phyloP scores from a whole-genome alignment of 805 yeast genomes.

The Candida ficus region DNA sequence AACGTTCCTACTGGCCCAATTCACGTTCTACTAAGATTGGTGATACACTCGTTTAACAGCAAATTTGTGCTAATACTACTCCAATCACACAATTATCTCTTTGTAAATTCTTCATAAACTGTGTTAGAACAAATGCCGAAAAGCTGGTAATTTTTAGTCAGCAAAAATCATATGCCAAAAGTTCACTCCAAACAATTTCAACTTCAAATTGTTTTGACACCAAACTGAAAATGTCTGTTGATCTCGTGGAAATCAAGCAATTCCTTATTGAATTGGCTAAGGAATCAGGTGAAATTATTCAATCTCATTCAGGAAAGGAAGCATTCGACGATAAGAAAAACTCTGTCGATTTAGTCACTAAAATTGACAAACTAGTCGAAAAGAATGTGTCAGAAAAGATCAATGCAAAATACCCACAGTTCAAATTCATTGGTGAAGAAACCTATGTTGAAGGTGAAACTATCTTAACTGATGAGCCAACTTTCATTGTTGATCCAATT shows the following conservation, averaged over 20 bases:
- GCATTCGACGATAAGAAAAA: conserved; percentile 52
- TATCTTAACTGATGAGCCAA: conserved; percentile 44
- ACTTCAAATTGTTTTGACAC: too few relatives aligned
- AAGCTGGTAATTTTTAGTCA: too few relatives aligned
- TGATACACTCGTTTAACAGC: too few relatives aligned
- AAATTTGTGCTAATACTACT: too few relatives aligned
- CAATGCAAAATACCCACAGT: conserved; percentile 39
- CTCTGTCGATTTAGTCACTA: conserved; percentile 59
- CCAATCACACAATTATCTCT: too few relatives aligned
- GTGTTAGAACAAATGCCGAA: too few relatives aligned
- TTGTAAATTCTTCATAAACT: too few relatives aligned
- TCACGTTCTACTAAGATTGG: too few relatives aligned
- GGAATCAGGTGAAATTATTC: conserved; percentile 47
- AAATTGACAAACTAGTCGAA: conserved; percentile 54
- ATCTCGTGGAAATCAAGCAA: conserved; percentile 29
- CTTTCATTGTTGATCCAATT: conserved; percentile 61
- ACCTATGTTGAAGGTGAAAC: conserved; percentile 46
- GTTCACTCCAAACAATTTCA: too few relatives aligned
- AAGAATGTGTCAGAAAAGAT: conserved; percentile 32
- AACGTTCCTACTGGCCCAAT: too few relatives aligned
- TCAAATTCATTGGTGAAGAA: conserved; percentile 58
- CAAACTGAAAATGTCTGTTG: conserved; percentile 7
- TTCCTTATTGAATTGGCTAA: conserved; percentile 35
- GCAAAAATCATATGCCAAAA: too few relatives aligned
- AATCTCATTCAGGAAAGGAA: conserved; percentile 42